These are phyloP conservation scores for Cryptococcus amylolentus DNA, from an alignment of 1,284 basidiomycete genomes.

Conservation along the genomic window DNA sequence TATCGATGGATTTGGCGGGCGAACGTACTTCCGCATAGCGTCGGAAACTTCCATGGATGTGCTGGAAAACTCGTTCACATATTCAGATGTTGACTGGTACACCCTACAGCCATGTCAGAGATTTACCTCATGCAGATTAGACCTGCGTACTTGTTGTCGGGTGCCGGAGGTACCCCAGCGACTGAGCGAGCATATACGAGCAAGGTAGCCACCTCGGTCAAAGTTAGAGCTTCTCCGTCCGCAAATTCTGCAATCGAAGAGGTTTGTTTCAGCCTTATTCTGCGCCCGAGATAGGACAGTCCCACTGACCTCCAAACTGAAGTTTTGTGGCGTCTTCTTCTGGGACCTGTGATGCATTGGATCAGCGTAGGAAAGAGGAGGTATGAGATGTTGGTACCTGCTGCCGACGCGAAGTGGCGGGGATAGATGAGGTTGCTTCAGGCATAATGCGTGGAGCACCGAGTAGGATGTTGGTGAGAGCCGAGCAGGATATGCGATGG, in stretches of 20 bases:
- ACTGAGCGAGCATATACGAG: conserved; percentile 26
- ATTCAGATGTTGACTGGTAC: conserved; percentile 39
- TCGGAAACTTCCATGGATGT: conserved; percentile 27
- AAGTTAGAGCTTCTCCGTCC: conserved; percentile 41
- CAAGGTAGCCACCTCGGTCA: conserved; percentile 38
- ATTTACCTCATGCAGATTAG: background rate
- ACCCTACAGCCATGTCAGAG: conserved; percentile 18
- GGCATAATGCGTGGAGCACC: too few relatives aligned
- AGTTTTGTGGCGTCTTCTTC: conserved; percentile 48
- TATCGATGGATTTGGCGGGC: background rate
- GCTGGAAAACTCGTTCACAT: conserved; percentile 41
- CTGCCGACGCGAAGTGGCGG: background rate
- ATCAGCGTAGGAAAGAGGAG: conserved; percentile 43
- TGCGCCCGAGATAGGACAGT: background rate
- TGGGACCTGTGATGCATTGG: conserved; percentile 19
- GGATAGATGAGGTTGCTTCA: too few relatives aligned
- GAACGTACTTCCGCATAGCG: conserved; percentile 41
- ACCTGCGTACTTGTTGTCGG: conserved; percentile 43
- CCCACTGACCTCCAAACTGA: conserved; percentile 42
- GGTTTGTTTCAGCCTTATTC: background rate
- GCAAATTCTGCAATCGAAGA: conserved; percentile 33
- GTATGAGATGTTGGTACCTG: background rate
- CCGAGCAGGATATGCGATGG: too few relatives aligned
- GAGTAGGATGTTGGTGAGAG: too few relatives aligned
- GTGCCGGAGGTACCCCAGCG: conserved; percentile 35